Conservation (phyloP, 2,329 filamentous ascomycete species). For the Xylaria sp. region DNA sequence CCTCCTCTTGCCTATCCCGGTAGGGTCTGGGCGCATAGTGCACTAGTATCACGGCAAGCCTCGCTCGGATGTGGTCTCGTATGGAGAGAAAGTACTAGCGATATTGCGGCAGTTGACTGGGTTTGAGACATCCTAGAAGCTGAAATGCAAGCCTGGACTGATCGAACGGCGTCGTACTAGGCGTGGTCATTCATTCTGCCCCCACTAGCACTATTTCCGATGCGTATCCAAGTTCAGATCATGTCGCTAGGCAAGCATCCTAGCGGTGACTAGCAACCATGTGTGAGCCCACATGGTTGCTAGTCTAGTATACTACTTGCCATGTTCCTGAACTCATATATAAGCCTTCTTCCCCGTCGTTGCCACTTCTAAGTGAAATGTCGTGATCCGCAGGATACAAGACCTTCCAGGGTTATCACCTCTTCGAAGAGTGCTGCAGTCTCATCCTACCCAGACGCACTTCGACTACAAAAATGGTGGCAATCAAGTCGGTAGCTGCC, state of each 20-base stretch:
- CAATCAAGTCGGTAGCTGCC: conserved; percentile 51
- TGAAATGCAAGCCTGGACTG: conserved; percentile 35
- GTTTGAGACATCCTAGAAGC: conserved; percentile 25
- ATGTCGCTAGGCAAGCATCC: conserved; percentile 10
- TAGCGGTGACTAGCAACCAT: conserved; percentile 7
- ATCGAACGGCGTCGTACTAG: conserved; percentile 27
- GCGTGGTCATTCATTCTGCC: conserved; percentile 3
- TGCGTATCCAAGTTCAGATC: conserved; percentile 7
- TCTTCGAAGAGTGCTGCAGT: conserved; percentile 11
- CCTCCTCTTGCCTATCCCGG: conserved; percentile 15
- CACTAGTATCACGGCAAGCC: conserved; percentile 2
- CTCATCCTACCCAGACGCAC: conserved; percentile 13
- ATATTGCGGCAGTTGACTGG: conserved; percentile 9
- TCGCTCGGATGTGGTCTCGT: conserved; percentile 20
- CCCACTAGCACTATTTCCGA: conserved; percentile 23
- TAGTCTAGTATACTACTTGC: neutral
- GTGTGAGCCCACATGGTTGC: neutral
- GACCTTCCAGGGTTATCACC: neutral
- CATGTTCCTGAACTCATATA: conserved; percentile 20
- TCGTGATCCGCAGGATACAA: conserved; percentile 26
- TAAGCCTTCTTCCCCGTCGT: conserved; percentile 32
- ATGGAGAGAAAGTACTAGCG: conserved; percentile 17
- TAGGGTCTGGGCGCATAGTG: neutral
- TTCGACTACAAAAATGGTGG: conserved; percentile 47
- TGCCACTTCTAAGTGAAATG: conserved; percentile 22